These are phyloP conservation scores for Aspergillus sp. DNA, from an alignment of 2,329 filamentous ascomycete genomes.

Conservation along the genomic window DNA sequence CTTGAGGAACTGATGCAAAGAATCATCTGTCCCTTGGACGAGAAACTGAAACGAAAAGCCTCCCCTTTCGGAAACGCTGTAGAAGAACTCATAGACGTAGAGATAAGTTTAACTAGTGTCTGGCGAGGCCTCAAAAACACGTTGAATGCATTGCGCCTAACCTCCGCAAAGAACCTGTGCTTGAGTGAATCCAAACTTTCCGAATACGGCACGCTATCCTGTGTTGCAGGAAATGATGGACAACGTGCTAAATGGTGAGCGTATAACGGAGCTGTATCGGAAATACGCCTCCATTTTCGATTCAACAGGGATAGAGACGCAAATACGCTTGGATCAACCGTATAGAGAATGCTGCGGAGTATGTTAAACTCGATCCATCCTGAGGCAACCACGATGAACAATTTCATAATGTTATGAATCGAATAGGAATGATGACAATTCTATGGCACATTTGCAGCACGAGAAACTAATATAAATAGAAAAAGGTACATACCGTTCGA, in stretches of 20 bases:
- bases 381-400: background rate
- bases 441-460: background rate
- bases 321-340: slow-evolving; percentile 42
- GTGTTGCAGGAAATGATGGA: slow-evolving; percentile 34
- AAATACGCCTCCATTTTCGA: slow-evolving; percentile 37
- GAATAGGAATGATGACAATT: slow-evolving; percentile 3
- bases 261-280: slow-evolving; percentile 40
- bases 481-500: slow-evolving; percentile 21
- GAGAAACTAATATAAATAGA: slow-evolving; percentile 1
- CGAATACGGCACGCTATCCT: slow-evolving; percentile 25
- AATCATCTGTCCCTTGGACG: slow-evolving; percentile 65
- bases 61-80: slow-evolving; percentile 74
- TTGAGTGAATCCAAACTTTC: slow-evolving; percentile 49
- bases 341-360: slow-evolving; percentile 39
- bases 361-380: slow-evolving; percentile 14
- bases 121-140: slow-evolving; percentile 63
- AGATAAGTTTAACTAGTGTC: slow-evolving; percentile 72
- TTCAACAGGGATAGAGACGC: slow-evolving; percentile 42
- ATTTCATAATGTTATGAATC: background rate
- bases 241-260: slow-evolving; percentile 41
- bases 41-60: slow-evolving; percentile 77
- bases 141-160: slow-evolving; percentile 71
- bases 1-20: slow-evolving; percentile 80
- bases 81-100: slow-evolving; percentile 75
- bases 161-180: slow-evolving; percentile 59